These are phyloP conservation scores for Sanghuangporus sanghuang DNA, from an alignment of 1,284 basidiomycete species.

Conservation along the genomic window DNA sequence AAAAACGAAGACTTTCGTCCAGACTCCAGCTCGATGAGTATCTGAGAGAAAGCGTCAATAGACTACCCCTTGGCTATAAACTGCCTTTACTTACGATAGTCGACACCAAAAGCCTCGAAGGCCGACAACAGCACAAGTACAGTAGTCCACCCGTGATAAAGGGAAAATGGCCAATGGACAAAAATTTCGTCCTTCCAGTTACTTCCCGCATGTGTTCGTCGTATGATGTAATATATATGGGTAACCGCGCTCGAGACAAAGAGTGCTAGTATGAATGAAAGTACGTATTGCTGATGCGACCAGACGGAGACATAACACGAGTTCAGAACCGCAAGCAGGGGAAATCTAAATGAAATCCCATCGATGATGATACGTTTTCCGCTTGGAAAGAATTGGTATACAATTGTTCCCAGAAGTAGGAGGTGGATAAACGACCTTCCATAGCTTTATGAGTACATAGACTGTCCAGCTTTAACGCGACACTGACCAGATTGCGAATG, in stretches of 20 bases:
- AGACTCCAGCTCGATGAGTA: constrained; percentile 66
- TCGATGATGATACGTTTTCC: constrained; percentile 83
- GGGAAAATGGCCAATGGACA: constrained; percentile 83
- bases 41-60: constrained; percentile 32
- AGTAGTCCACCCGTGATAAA: constrained; percentile 94
- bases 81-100: constrained; percentile 27
- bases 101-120: constrained; percentile 88
- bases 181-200: constrained; percentile 71
- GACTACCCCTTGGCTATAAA: not conserved
- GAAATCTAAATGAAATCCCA: constrained; percentile 85
- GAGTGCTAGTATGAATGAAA: constrained; percentile 82
- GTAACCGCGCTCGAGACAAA: constrained; percentile 78
- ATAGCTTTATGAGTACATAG: constrained; percentile 15
- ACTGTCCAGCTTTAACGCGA: not conserved
- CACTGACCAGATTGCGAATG: constrained; percentile 74
- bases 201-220: constrained; percentile 72
- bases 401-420: constrained; percentile 79
- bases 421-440: constrained; percentile 78
- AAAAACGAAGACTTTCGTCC: constrained; percentile 94
- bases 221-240: constrained; percentile 91
- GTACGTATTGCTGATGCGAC: constrained; percentile 66
- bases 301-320: constrained; percentile 82
- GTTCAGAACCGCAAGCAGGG: constrained; percentile 80
- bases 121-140: constrained; percentile 84
- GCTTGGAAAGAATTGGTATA: constrained; percentile 82